Base-by-base conservation (phyloP, 371 early-diverging fungal genomes). In the Mucor indicus region DNA sequence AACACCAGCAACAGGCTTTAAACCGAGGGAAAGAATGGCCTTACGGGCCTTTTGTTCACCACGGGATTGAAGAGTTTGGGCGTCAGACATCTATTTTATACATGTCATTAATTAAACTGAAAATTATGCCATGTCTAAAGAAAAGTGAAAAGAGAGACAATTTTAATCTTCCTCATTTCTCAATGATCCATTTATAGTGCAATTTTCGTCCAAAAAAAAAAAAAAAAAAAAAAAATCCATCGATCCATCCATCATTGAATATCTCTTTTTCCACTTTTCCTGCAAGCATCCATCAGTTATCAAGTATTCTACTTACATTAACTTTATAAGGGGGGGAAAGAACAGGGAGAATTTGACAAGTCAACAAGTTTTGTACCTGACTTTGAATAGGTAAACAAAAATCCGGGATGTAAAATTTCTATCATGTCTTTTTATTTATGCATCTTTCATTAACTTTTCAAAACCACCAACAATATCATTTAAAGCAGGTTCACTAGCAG, bases 11-110 rank as follows among this genome's bases (percentile, higher is more conserved):
- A 95, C 87, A 53, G 78, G 84, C 81, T 90, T 87, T 58, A 96
- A 83, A 53, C 96, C 96, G 66, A 91, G 85, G 81, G 92, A 90
- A 68, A 80, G 70, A 65, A 98, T 77, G 47, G 93, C 93, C 87
- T 96, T 96, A 72, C 96, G 88, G 55, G 94, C 95, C 88, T 96
- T 94, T 85, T 89, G 90, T 77, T 96, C 96, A 53, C 85, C 82
- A 58, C 89, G 89, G 70, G 80, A 80, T 68, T 83, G 85, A 55
- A 64, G 79, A 50, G 69, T 72, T 55, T 60, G 57, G 44, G 56
- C 21, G 41, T 53, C 47, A 54, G 60, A 60, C 55, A 60, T 60
- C 55, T 54, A 56, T 4, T 37, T 24, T 16, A 19, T 24, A 16
- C 4, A 30, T 19, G 7, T 10, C 16, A 19, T 29, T 11, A 8